Evolutionary conservation across 2,329 filamentous ascomycete genomes (phyloP).

Genomic region (Penicillium sclerotiorum): DNA sequence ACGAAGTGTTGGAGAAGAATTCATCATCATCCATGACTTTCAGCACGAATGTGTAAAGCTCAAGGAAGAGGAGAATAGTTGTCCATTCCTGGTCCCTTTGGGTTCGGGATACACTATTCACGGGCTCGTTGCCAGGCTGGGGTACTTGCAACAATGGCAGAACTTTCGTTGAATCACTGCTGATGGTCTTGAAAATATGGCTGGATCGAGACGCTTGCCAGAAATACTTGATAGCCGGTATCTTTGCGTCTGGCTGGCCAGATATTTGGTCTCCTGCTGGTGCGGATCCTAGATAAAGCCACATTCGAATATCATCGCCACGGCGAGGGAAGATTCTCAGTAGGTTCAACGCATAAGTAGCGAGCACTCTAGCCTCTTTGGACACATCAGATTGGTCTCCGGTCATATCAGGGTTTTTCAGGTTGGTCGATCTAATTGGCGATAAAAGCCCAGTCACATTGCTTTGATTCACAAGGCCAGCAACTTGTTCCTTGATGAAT

Average conservation of each 20-base stretch:
- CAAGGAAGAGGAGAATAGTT: conserved; percentile 84
- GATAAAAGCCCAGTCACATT: conserved; percentile 69
- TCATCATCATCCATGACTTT: conserved; percentile 96
- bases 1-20: conserved; percentile 69
- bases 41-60: conserved; percentile 89
- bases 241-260: conserved; percentile 34
- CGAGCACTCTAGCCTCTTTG: conserved; percentile 71
- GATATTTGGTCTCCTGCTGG: conserved; percentile 38
- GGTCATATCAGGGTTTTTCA: conserved; percentile 26
- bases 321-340: conserved; percentile 80
- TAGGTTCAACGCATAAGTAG: conserved; percentile 83
- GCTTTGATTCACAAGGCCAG: conserved; percentile 72
- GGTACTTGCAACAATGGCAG: conserved; percentile 57
- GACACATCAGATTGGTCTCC: conserved; percentile 41
- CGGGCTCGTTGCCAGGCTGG: conserved; percentile 44
- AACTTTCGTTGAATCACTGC: conserved; percentile 59
- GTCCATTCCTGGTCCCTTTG: conserved; percentile 75
- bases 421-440: conserved; percentile 36
- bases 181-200: conserved; percentile 60
- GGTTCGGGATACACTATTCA: conserved; percentile 31
- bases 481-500: conserved; percentile 68
- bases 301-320: conserved; percentile 91
- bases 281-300: conserved; percentile 78
- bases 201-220: conserved; percentile 70
- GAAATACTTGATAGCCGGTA: conserved; percentile 79